Evolutionary conservation across 129 eudicot genomes (phyloP), one percentile per base, ranked within the genome.

Genomic region (Sambucus nigra): DNA sequence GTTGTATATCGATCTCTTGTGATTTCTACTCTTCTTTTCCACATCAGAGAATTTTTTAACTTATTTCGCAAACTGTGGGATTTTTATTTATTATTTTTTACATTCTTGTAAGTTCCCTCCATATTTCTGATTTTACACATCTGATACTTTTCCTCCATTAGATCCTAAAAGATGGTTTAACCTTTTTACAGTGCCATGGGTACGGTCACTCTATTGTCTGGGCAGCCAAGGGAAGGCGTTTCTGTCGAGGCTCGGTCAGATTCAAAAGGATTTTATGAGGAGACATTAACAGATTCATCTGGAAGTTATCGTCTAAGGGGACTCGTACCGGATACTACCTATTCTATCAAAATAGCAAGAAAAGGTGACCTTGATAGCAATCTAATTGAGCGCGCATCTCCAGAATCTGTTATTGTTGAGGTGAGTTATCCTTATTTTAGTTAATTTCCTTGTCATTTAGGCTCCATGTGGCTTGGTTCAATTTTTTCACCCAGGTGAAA

Each of bases 211-310:
- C 83, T 92, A 49, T 73, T 92, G 67, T 86, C 96, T 72, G 99
- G 96, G 60, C 85, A 76, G 50, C 91, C 94, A 59, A 82, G 77
- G 63, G 99, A 80, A 71, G 91, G 96, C 47, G 81, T 86, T 47
- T 55, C 88, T 51, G 83, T 92, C 17, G 99, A 92, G 77, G 99
- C 99, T 29, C 80, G 95, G 7, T 83, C 99, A 13, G 96, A 86
- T 63, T 67, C 79, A 33, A 66, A 86, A 80, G 87, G 99, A 51
- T 86, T 69, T 59, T 92, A 82, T 63, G 99, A 86, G 70, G 99
- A 86, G 68, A 72, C 99, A 10, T 50, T 81, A 45, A 86, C 96
- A 26, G 96, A 86, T 77, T 72, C 99, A 25, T 79, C 84, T 9
- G 99, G 99, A 58, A 74, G 64, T 60, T 92, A 76, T 63, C 96